These are phyloP conservation scores for Globisporangium radiosum DNA, from an alignment of 352 stramenopile genomes.

Conservation along the genomic window DNA sequence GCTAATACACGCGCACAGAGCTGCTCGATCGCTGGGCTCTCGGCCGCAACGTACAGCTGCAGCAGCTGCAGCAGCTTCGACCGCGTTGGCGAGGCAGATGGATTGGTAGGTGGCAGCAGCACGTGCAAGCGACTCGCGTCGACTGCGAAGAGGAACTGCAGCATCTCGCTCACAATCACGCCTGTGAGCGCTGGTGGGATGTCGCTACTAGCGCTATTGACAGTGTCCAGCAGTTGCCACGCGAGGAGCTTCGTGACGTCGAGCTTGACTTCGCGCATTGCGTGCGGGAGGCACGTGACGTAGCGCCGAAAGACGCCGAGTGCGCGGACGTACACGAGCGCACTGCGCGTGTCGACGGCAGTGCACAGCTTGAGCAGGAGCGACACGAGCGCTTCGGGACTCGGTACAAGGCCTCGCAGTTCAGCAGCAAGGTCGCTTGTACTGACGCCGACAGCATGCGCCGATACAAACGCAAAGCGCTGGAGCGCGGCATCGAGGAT, in stretches of 20 bases:
- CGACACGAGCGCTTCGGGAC: conserved; percentile 69
- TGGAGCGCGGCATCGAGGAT: conserved; percentile 55
- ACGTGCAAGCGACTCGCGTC: conserved; percentile 53
- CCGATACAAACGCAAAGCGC: conserved; percentile 39
- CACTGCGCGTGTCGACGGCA: conserved; percentile 18
- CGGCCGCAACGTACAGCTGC: conserved; percentile 37
- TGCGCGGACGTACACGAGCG: conserved; percentile 67
- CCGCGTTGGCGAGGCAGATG: not conserved
- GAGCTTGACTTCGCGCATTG: conserved; percentile 78
- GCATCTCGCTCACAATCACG: conserved; percentile 62
- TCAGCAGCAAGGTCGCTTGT: conserved; percentile 46
- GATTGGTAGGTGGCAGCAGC: conserved; percentile 24
- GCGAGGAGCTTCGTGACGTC: conserved; percentile 80
- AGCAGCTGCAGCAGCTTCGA: conserved; percentile 72
- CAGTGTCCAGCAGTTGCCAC: conserved; percentile 42
- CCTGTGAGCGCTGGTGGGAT: conserved; percentile 25
- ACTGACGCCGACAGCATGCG: conserved; percentile 12
- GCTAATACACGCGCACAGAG: conserved; percentile 44
- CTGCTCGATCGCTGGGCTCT: conserved; percentile 26
- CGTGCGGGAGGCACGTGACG: conserved; percentile 57
- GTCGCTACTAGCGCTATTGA: not conserved
- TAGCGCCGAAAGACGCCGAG: conserved; percentile 76
- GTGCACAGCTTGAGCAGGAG: conserved; percentile 71
- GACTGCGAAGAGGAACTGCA: conserved; percentile 58
- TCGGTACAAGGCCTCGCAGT: conserved; percentile 65